Evolutionary conservation across 2,329 filamentous ascomycete genomes (phyloP), one percentile per base, ranked within the genome.

Genomic region (Penicillium expansum): DNA sequence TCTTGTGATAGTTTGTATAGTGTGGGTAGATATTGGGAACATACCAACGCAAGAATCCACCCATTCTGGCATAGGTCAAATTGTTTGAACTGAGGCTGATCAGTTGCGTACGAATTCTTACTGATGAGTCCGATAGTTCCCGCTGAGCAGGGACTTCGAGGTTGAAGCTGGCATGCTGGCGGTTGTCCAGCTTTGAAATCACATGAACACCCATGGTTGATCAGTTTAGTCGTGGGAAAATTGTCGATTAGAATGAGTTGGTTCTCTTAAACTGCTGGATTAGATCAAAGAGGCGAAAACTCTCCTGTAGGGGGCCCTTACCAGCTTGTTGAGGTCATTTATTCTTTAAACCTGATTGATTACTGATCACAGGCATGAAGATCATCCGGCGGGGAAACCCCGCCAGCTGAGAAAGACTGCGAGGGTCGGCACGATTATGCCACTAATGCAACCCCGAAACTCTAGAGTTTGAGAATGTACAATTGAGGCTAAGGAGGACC

Each of bases 121-220:
- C 49, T 9, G 58, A 58, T 1, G 57, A 64, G 11, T 35, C 38
- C 0, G 37, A 18, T 5, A 63, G 29, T 14, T 52, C n/a, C 2
- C n/a, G 30, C 4, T 35, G 33, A 8, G 18, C 2, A 1, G 38
- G n/a, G 1, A 37, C 14, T n/a, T 39, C 48, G 5, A 65, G 18
- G 5, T 44, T 10, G 45, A 62, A 45, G 33, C 48, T 51, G 29
- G 55, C 59, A 56, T 72, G 67, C n/a, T 66, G 48, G 24, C 49
- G 37, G 45, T 66, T 65, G 22, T 72, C 62, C 2, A 32, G n/a
- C 48, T 71, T 71, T 11, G 64, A 69, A 30, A 70, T 62, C 9
- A 72, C 62, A 56, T 70, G 70, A 30, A 72, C 58, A 47, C 63
- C 51, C 60, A 64, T 62, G 18, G 16, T n/a, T 16, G 5, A 51